phyloP scores from a whole-genome alignment of 2,329 filamentous ascomycete genomes.

The Colletotrichum navitas region DNA sequence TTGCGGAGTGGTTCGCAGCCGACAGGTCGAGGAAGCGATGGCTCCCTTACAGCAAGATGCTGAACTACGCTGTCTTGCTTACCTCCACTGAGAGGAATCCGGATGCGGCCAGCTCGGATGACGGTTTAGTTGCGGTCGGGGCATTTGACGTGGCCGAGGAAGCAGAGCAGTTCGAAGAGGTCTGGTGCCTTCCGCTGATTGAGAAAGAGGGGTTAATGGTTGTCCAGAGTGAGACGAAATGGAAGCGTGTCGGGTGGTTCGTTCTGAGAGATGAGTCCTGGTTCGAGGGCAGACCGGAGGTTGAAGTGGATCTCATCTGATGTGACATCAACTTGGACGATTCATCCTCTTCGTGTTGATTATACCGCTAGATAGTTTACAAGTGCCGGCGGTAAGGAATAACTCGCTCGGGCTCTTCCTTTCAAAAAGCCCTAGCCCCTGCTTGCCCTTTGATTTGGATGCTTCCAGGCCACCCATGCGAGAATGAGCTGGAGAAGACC shows the following conservation, averaged over 20 bases:
- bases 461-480: background rate
- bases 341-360: background rate
- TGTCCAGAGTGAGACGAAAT: background rate
- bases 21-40: slow-evolving; percentile 1
- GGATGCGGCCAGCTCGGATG: background rate
- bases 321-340: background rate
- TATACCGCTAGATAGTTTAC: background rate
- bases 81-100: background rate
- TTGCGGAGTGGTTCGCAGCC: background rate
- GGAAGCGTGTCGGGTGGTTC: slow-evolving; percentile 27
- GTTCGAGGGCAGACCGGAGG: background rate
- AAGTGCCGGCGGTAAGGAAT: too few species aligned
- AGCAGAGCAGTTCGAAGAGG: background rate
- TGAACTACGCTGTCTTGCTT: background rate
- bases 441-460: background rate
- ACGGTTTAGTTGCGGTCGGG: slow-evolving; percentile 4
- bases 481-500: background rate
- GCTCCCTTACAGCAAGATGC: slow-evolving; percentile 3
- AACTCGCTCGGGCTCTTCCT: background rate
- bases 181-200: slow-evolving; percentile 9
- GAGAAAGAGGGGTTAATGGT: slow-evolving; percentile 25
- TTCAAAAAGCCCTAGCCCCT: background rate
- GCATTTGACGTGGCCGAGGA: slow-evolving; percentile 27
- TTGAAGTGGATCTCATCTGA: slow-evolving; percentile 9
- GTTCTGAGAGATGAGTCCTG: slow-evolving; percentile 1